A percentile compares a stretch with the other conserved stretches of the same genome.
Evolutionary conservation across 306 rosid species (phyloP).

Genomic region (Acacia confusa): DNA sequence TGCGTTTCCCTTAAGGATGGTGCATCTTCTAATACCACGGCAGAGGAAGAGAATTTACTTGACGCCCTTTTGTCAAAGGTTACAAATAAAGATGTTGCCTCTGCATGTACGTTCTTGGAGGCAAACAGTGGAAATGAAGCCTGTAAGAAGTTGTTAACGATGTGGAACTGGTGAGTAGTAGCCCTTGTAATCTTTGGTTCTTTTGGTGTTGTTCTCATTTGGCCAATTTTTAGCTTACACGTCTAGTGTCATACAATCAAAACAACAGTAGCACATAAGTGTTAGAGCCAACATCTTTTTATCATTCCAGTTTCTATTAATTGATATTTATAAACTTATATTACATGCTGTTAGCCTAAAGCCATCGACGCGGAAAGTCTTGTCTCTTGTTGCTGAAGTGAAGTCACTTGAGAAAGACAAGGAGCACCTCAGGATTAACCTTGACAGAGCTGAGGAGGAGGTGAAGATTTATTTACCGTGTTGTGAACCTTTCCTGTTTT

Average conservation of each 20-base stretch:
- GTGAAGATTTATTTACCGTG: slow-evolving; percentile 39
- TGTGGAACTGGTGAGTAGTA: slow-evolving; percentile 73
- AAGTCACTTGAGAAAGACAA: slow-evolving; percentile 74
- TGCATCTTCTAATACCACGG: slow-evolving; percentile 45
- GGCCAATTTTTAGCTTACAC: slow-evolving; percentile 11
- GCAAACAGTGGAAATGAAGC: slow-evolving; percentile 53
- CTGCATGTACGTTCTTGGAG: slow-evolving; percentile 65
- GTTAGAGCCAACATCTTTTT: neutral
- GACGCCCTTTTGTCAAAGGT: slow-evolving; percentile 63
- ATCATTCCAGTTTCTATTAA: slow-evolving; percentile 13
- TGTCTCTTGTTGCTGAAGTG: slow-evolving; percentile 66
- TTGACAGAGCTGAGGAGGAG: slow-evolving; percentile 90
- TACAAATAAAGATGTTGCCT: slow-evolving; percentile 41
- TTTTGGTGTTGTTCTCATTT: slow-evolving; percentile 9
- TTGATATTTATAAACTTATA: neutral
- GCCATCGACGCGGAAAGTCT: slow-evolving; percentile 60
- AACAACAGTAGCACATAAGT: neutral
- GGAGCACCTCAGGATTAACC: slow-evolving; percentile 77
- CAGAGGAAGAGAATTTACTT: slow-evolving; percentile 56
- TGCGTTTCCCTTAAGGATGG: slow-evolving; percentile 46
- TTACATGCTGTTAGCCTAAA: slow-evolving; percentile 55
- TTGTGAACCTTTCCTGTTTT: slow-evolving; percentile 10
- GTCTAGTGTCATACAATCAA: neutral
- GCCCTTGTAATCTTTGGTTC: neutral
- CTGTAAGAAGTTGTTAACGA: slow-evolving; percentile 59